Conservation (phyloP, 352 stramenopile species). For the Globisporangium middletonii region DNA sequence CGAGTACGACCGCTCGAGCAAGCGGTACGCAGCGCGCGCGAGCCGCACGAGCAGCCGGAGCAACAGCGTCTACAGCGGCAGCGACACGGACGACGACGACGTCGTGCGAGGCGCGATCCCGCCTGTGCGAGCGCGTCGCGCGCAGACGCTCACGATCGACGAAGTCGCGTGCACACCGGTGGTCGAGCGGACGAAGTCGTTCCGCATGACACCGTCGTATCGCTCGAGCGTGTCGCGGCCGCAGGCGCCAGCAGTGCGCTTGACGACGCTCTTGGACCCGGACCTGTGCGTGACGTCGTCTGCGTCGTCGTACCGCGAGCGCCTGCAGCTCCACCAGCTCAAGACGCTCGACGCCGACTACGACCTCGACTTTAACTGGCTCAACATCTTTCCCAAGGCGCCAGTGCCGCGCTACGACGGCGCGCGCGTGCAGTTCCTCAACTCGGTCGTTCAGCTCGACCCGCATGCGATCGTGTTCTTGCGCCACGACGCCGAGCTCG, state of each 20-base stretch:
- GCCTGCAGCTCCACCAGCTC: conserved; percentile 38
- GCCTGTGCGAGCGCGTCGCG: conserved; percentile 23
- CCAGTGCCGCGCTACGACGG: conserved; percentile 31
- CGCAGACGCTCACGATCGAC: conserved; percentile 35
- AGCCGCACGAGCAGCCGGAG: conserved; percentile 4
- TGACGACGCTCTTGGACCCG: background rate
- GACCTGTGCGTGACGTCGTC: background rate
- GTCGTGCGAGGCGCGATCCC: background rate
- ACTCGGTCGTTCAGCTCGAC: conserved; percentile 53
- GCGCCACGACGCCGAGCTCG: conserved; percentile 42
- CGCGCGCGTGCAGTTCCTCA: conserved; percentile 45
- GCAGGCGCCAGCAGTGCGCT: conserved; percentile 3
- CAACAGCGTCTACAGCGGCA: conserved; percentile 9
- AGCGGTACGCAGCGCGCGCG: conserved; percentile 2
- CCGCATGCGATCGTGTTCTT: conserved; percentile 51
- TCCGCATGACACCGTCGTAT: conserved; percentile 13
- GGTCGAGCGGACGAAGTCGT: conserved; percentile 14
- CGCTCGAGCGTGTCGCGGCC: conserved; percentile 8
- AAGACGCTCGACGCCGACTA: conserved; percentile 55
- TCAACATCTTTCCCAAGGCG: conserved; percentile 75
- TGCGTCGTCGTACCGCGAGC: conserved; percentile 3
- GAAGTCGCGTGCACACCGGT: conserved; percentile 16
- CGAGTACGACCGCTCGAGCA: conserved; percentile 12
- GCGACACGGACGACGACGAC: conserved; percentile 17
- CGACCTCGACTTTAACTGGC: conserved; percentile 73